A percentile compares a stretch with the other conserved stretches of the same genome.
These are phyloP conservation scores for Candida chilensis DNA, from an alignment of 805 yeast genomes.

Conservation along the genomic window DNA sequence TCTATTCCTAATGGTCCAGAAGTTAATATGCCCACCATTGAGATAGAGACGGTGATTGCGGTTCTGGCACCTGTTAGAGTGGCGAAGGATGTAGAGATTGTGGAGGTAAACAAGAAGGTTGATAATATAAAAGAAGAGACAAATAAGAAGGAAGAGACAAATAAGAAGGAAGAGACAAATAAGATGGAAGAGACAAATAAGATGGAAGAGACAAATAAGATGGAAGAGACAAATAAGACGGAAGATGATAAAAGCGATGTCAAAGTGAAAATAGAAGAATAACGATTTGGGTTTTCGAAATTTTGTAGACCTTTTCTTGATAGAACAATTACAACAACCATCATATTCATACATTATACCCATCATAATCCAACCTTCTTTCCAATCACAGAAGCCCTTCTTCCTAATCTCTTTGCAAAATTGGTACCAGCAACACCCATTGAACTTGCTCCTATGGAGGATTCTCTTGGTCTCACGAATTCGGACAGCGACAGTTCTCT, in stretches of 20 bases:
- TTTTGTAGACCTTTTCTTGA: no score
- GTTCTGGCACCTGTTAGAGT: conserved; percentile 48
- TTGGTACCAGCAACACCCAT: background rate
- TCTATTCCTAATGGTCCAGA: conserved; percentile 66
- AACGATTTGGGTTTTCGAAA: background rate
- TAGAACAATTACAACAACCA: background rate
- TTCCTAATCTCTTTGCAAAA: background rate
- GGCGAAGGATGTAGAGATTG: conserved; percentile 43
- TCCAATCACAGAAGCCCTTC: background rate
- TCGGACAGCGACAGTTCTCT: no score
- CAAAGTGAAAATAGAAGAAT: background rate
- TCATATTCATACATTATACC: background rate
- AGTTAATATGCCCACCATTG: conserved; percentile 58
- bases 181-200: background rate
- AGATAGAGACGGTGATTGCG: conserved; percentile 60
- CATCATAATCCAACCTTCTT: background rate
- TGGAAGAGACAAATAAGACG: background rate
- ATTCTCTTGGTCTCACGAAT: conserved; percentile 1
- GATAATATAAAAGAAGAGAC: background rate
- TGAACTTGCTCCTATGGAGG: background rate
- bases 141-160: background rate
- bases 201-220: background rate
- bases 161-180: background rate
- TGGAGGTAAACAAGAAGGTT: conserved; percentile 3
- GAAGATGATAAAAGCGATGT: background rate